Evolutionary conservation across 148 eudicot genomes (phyloP).

Genomic region (Cornus kousa): DNA sequence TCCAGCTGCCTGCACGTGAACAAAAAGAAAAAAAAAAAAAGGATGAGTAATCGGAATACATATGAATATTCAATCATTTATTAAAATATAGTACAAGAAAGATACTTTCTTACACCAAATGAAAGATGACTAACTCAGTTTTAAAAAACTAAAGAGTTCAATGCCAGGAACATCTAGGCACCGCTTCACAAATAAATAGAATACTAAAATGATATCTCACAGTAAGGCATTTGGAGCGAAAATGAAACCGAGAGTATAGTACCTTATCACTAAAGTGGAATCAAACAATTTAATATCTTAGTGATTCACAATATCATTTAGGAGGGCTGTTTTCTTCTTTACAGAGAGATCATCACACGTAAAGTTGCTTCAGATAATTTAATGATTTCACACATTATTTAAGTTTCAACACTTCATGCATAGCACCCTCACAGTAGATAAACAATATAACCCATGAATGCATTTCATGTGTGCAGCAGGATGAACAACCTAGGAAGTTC

Average conservation of each 20-base stretch:
- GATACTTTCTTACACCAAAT: too few species aligned
- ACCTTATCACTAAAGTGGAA: not conserved
- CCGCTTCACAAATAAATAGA: not conserved
- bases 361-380: not conserved
- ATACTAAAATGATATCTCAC: not conserved
- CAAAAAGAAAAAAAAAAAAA: not conserved
- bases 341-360: not conserved
- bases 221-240: not conserved
- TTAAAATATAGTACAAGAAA: too few species aligned
- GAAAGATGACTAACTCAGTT: not conserved
- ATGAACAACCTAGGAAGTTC: not conserved
- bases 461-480: not conserved
- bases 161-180: not conserved
- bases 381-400: not conserved
- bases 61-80: not conserved
- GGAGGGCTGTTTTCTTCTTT: not conserved
- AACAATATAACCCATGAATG: not conserved
- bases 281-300: not conserved
- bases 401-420: not conserved
- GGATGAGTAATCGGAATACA: not conserved
- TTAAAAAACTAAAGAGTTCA: not conserved
- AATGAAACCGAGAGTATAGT: not conserved
- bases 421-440: not conserved
- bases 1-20: conserved; percentile 87
- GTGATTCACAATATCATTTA: not conserved